Conservation (phyloP, 768 basidiomycete genomes). For the Boletellus ananiceps region DNA sequence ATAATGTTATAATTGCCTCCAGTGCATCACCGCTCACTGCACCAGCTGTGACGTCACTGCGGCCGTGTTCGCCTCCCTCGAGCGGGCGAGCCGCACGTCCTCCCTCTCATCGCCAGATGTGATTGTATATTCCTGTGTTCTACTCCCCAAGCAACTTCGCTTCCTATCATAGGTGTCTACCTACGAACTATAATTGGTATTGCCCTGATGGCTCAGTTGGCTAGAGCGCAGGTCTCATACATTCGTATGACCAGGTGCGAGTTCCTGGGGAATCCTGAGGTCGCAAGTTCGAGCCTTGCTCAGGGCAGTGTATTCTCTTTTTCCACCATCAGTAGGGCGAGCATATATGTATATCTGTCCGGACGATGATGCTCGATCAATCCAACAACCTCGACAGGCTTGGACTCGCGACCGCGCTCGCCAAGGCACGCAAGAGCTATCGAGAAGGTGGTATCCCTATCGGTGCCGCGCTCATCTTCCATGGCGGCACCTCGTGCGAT, state of each 20-base stretch:
- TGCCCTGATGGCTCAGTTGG: conserved; percentile 52
- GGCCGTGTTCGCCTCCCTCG: neutral
- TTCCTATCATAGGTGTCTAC: too few relatives aligned
- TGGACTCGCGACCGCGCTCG: conserved; percentile 31
- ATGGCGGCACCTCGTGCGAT: conserved; percentile 15
- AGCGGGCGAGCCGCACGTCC: neutral
- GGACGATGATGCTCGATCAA: neutral
- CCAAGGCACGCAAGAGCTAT: conserved; percentile 44
- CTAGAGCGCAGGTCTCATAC: conserved; percentile 55
- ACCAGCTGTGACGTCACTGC: conserved; percentile 25
- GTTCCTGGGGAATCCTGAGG: conserved; percentile 45
- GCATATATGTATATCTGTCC: neutral
- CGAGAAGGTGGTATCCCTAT: conserved; percentile 60
- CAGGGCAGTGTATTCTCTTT: conserved; percentile 35
- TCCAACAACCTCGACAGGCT: conserved; percentile 21
- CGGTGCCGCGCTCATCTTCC: conserved; percentile 45
- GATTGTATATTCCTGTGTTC: neutral
- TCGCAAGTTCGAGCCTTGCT: conserved; percentile 60
- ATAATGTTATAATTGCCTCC: conserved; percentile 4
- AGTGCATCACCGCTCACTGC: conserved; percentile 20
- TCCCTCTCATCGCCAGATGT: conserved; percentile 9
- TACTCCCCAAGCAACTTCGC: too few relatives aligned
- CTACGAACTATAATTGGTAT: conserved; percentile 25
- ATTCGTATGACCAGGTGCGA: conserved; percentile 28
- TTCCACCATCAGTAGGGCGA: neutral